A percentile compares a stretch with the other conserved stretches of the same genome.
phyloP scores from a whole-genome alignment of 169 alveolate species.

The Perkinsus chesapeaki region DNA sequence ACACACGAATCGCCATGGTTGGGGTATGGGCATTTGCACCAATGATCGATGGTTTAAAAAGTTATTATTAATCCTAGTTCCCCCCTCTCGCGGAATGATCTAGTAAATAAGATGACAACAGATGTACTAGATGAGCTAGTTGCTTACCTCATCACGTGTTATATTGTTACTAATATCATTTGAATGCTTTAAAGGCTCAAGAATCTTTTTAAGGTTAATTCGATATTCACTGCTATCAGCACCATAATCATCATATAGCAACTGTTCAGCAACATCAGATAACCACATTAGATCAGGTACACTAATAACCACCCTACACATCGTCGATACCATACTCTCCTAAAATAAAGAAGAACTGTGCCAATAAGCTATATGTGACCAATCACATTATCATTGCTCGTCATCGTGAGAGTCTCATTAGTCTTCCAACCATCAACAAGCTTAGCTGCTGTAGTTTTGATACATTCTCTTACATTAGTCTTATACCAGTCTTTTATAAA shows the following conservation, averaged over 20 bases:
- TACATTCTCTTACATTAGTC: background rate
- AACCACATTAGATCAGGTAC: background rate
- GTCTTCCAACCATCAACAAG: background rate
- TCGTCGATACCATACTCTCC: background rate
- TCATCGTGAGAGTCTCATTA: background rate
- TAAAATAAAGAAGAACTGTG: too few species aligned
- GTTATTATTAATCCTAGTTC: background rate
- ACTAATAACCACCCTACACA: background rate
- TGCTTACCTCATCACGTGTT: too few species aligned
- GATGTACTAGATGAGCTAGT: too few species aligned
- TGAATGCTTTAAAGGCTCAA: background rate
- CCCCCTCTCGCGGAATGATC: background rate
- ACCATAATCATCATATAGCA: background rate
- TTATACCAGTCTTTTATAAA: background rate
- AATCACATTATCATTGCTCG: background rate
- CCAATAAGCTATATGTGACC: too few species aligned
- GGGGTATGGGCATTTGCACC: too few species aligned
- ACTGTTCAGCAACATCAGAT: background rate
- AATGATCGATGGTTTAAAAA: too few species aligned
- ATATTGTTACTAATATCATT: too few species aligned
- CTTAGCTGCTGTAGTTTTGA: background rate
- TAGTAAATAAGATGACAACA: too few species aligned
- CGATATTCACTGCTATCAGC: background rate
- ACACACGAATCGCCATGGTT: too few species aligned
- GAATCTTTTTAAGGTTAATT: background rate